Conservation (phyloP, 768 basidiomycete genomes). For the Tubosaeta brunneosetosa region DNA sequence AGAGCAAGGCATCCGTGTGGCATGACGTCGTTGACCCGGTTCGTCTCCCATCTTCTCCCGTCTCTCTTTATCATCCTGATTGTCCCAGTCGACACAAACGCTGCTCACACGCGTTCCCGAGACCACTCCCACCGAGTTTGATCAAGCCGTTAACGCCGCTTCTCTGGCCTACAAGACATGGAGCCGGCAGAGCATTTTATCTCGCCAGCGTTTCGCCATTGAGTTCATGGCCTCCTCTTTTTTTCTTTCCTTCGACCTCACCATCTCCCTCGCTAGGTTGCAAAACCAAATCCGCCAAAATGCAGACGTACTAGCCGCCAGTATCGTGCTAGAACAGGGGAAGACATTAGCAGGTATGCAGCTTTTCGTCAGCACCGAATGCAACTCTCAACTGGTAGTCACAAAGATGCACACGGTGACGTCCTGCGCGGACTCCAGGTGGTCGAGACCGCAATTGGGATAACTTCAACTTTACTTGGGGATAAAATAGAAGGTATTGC, state of each 20-base stretch:
- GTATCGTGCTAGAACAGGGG: slow-evolving; percentile 93
- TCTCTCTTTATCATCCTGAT: background rate
- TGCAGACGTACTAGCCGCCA: slow-evolving; percentile 78
- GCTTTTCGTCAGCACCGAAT: background rate
- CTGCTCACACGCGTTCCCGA: slow-evolving; percentile 87
- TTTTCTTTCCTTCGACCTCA: slow-evolving; percentile 1
- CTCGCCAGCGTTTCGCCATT: slow-evolving; percentile 81
- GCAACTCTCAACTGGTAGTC: background rate
- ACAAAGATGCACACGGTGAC: slow-evolving; percentile 88
- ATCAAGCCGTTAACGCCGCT: slow-evolving; percentile 78
- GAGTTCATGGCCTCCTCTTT: slow-evolving; percentile 54
- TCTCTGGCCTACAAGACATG: slow-evolving; percentile 84
- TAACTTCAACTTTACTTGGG: slow-evolving; percentile 81
- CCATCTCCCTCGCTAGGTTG: slow-evolving; percentile 46
- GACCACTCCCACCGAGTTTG: slow-evolving; percentile 77
- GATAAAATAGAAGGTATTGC: slow-evolving; percentile 87
- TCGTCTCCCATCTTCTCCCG: slow-evolving; percentile 25
- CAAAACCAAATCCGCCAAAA: slow-evolving; percentile 84
- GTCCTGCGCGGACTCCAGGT: slow-evolving; percentile 90
- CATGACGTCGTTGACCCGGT: slow-evolving; percentile 90
- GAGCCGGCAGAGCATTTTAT: slow-evolving; percentile 80
- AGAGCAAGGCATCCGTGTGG: slow-evolving; percentile 75
- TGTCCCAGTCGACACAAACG: slow-evolving; percentile 77
- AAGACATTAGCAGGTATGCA: slow-evolving; percentile 78
- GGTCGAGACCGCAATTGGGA: slow-evolving; percentile 72